phyloP scores from a whole-genome alignment of 805 yeast species.

The Torulaspora maleeae region DNA sequence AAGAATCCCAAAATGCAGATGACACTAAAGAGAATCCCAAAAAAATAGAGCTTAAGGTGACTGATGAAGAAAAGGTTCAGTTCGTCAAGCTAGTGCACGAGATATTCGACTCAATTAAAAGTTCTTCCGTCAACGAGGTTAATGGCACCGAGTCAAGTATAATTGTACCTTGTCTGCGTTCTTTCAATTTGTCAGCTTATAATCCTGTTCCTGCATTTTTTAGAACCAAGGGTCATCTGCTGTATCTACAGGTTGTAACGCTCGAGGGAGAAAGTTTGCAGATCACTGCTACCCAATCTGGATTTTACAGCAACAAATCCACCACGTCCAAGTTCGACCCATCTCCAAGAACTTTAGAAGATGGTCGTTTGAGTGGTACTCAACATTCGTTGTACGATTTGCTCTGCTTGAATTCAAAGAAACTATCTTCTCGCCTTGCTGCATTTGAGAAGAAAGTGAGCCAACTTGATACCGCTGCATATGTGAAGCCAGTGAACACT shows the following conservation, averaged over 20 bases:
- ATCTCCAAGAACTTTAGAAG: slow-evolving; percentile 35
- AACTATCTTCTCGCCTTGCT: slow-evolving; percentile 49
- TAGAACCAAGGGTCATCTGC: slow-evolving; percentile 68
- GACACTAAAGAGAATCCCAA: slow-evolving; percentile 15
- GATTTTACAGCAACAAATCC: slow-evolving; percentile 73
- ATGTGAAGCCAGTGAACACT: slow-evolving; percentile 55
- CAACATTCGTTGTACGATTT: slow-evolving; percentile 53
- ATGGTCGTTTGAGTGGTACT: slow-evolving; percentile 16
- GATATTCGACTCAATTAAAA: slow-evolving; percentile 20
- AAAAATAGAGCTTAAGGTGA: slow-evolving; percentile 25
- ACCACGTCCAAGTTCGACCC: slow-evolving; percentile 70
- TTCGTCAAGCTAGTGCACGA: slow-evolving; percentile 24
- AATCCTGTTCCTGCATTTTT: slow-evolving; percentile 72
- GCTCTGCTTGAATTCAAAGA: slow-evolving; percentile 60
- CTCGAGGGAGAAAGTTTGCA: slow-evolving; percentile 76
- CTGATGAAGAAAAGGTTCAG: slow-evolving; percentile 30
- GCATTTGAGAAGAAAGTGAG: slow-evolving; percentile 46
- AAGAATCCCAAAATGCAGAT: slow-evolving; percentile 5
- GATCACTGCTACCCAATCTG: slow-evolving; percentile 72
- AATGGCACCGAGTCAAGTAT: slow-evolving; percentile 22
- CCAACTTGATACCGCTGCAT: slow-evolving; percentile 48
- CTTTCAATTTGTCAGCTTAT: slow-evolving; percentile 75
- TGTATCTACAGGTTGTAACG: slow-evolving; percentile 70
- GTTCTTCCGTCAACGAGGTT: slow-evolving; percentile 15
- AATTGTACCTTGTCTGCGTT: slow-evolving; percentile 43